A percentile compares a stretch with the other conserved stretches of the same genome.
Conservation (phyloP, 139 green algal species). For the Tetraselmis striata region DNA sequence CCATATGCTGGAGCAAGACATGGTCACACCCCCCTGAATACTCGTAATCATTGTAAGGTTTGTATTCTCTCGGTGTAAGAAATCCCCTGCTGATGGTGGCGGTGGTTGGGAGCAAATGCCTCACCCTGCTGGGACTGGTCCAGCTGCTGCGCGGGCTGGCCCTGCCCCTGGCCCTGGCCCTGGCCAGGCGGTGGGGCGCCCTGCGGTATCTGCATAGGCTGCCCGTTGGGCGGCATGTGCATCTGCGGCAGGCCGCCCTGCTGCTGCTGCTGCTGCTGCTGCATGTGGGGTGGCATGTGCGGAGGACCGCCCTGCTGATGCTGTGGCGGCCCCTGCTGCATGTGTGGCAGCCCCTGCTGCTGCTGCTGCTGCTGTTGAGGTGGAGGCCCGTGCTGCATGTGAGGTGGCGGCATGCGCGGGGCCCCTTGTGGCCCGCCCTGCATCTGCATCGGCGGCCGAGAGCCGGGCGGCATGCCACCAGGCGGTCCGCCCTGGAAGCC, state of each 20-base stretch:
- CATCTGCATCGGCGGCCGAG: background rate
- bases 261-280: conserved; percentile 24
- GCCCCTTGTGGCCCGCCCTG: conserved; percentile 3
- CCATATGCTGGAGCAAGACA: too few relatives aligned
- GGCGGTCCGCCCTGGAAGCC: background rate
- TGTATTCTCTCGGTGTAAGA: background rate
- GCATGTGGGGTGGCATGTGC: conserved; percentile 3
- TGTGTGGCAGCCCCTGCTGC: conserved; percentile 3
- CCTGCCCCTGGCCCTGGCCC: conserved; percentile 4
- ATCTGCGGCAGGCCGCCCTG: background rate
- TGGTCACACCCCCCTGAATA: too few relatives aligned
- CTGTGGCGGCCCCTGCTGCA: conserved; percentile 2
- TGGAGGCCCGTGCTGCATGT: background rate
- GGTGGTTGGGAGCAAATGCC: background rate
- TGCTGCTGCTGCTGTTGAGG: conserved; percentile 19
- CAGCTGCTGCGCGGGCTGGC: conserved; percentile 8
- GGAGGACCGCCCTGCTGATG: conserved; percentile 22
- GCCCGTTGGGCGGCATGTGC: conserved; percentile 8
- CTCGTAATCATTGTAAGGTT: too few relatives aligned
- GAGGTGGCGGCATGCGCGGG: conserved; percentile 5
- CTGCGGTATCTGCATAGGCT: background rate
- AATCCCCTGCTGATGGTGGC: background rate
- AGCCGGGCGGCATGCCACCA: background rate
- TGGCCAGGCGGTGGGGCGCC: background rate
- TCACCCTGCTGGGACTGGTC: conserved; percentile 8